Evolutionary conservation across 139 green algal species (phyloP).

Genomic region (Coccomyxa sp.): DNA sequence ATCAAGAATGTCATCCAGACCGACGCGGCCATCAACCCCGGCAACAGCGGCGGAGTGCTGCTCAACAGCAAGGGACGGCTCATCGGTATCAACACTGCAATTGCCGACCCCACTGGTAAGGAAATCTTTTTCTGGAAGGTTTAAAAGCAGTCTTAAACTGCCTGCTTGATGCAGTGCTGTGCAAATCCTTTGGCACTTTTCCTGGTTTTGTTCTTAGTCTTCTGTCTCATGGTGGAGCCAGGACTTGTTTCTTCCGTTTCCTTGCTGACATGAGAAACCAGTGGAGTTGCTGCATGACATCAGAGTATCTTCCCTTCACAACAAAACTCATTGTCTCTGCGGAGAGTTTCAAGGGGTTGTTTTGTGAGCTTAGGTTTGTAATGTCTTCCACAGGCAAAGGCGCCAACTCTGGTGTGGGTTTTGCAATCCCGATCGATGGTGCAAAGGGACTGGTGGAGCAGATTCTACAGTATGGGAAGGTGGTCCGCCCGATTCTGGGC

Average conservation of each 20-base stretch:
- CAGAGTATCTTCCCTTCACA: too few relatives aligned
- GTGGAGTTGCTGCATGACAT: too few relatives aligned
- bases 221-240: too few relatives aligned
- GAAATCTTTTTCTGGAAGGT: too few relatives aligned
- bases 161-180: constrained; percentile 4
- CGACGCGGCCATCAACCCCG: constrained; percentile 76
- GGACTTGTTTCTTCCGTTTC: too few relatives aligned
- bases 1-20: constrained; percentile 42
- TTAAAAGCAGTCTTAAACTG: constrained; percentile 5
- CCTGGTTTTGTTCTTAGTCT: too few relatives aligned
- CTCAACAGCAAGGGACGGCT: constrained; percentile 53
- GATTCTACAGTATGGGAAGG: constrained; percentile 64
- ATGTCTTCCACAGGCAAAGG: constrained; percentile 23
- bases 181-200: too few relatives aligned
- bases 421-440: constrained; percentile 70
- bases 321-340: too few relatives aligned
- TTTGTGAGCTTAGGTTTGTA: too few relatives aligned
- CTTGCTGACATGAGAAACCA: too few relatives aligned
- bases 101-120: constrained; percentile 45
- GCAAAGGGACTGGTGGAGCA: constrained; percentile 71
- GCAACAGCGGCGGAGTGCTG: constrained; percentile 43
- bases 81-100: constrained; percentile 79
- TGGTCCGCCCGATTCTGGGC: constrained; percentile 57
- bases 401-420: constrained; percentile 53
- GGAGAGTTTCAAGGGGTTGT: too few relatives aligned